Evolutionary conservation across 352 stramenopile genomes (phyloP).

Genomic region (Globisporangium solare): DNA sequence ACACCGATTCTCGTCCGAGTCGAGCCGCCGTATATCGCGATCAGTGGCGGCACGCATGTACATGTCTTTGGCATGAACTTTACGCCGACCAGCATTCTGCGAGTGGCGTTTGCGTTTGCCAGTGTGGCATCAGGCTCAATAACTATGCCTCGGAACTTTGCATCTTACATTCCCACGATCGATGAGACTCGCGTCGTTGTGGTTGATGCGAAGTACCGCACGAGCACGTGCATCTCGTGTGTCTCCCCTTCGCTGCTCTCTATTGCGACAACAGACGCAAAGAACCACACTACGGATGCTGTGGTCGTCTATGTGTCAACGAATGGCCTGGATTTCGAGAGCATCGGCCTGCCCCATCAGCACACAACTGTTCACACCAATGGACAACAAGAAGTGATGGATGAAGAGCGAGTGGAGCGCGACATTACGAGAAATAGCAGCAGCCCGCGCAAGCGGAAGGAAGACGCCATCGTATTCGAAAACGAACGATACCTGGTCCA

Average conservation of each 20-base stretch:
- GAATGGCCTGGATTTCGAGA: conserved; percentile 64
- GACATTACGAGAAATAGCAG: background rate
- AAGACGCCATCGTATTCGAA: conserved; percentile 6
- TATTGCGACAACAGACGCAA: conserved; percentile 14
- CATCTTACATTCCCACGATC: conserved; percentile 23
- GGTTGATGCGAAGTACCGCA: conserved; percentile 52
- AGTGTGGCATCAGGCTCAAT: background rate
- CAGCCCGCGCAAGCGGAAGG: conserved; percentile 5
- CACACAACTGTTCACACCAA: conserved; percentile 10
- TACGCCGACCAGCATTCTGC: conserved; percentile 29
- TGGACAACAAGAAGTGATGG: background rate
- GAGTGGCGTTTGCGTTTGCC: conserved; percentile 39
- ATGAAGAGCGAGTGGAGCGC: conserved; percentile 5
- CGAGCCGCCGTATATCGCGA: conserved; percentile 37
- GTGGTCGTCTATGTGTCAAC: conserved; percentile 45
- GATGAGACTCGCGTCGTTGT: conserved; percentile 35
- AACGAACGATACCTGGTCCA: conserved; percentile 15
- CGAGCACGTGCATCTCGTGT: conserved; percentile 36
- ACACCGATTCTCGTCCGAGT: conserved; percentile 33
- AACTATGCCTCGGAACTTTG: background rate
- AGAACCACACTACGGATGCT: background rate
- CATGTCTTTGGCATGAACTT: conserved; percentile 51
- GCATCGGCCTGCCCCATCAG: conserved; percentile 39
- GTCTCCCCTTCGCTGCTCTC: conserved; percentile 29
- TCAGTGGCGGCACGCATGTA: conserved; percentile 34